phyloP scores from a whole-genome alignment of 2,329 filamentous ascomycete genomes.

The Cytospora paraplurivora region DNA sequence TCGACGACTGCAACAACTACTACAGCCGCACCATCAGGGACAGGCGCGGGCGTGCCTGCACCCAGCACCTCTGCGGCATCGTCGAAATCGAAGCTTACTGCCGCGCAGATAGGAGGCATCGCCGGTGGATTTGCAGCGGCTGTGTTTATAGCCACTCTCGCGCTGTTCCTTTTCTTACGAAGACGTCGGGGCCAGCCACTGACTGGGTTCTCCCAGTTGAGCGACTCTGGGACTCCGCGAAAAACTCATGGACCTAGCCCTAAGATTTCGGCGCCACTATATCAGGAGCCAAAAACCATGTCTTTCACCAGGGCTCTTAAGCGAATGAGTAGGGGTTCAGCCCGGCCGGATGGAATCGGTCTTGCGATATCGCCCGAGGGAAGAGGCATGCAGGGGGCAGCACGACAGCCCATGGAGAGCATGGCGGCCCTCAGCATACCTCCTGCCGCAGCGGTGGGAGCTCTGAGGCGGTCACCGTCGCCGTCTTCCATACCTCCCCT shows the following conservation, averaged over 20 bases:
- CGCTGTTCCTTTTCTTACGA: constrained; percentile 15
- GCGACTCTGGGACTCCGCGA: constrained; percentile 41
- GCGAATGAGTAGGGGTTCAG: constrained; percentile 34
- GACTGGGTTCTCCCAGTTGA: constrained; percentile 40
- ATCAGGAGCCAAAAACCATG: constrained; percentile 34
- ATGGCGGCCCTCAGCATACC: constrained; percentile 11
- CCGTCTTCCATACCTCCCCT: constrained; percentile 20
- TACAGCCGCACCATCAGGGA: constrained; percentile 3
- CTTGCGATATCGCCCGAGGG: constrained; percentile 46
- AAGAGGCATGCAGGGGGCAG: constrained; percentile 7
- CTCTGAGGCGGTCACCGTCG: not conserved
- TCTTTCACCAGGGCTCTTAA: constrained; percentile 31
- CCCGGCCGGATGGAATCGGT: constrained; percentile 45
- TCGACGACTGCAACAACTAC: constrained; percentile 9
- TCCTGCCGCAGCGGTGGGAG: not conserved
- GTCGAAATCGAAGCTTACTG: constrained; percentile 35
- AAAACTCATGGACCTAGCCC: constrained; percentile 35
- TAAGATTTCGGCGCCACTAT: constrained; percentile 47
- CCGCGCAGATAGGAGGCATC: constrained; percentile 59
- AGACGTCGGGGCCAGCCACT: constrained; percentile 4
- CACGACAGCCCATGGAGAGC: constrained; percentile 26
- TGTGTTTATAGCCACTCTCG: constrained; percentile 49
- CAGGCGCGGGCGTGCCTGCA: constrained; percentile 14
- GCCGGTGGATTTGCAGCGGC: constrained; percentile 55
- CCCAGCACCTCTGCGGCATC: not conserved